Evolutionary conservation across 2,329 filamentous ascomycete species (phyloP), one percentile per base, ranked within the genome.

Genomic region (Cryphonectria nitschkei): DNA sequence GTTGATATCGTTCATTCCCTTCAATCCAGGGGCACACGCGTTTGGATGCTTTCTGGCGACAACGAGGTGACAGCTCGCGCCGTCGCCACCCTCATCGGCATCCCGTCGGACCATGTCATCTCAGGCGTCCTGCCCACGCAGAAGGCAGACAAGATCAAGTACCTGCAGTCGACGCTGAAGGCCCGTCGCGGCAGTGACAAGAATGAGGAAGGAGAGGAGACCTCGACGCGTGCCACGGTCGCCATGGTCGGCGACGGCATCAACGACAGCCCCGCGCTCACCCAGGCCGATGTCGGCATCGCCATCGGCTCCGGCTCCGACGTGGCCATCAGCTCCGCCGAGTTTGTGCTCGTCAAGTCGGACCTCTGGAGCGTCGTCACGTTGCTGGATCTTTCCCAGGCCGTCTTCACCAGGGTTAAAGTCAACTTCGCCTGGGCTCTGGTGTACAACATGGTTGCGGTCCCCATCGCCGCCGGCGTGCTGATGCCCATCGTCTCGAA

Each of bases 21-120:
- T 0, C 86, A 88, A 60, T 80, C 85, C 5, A 87, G 87, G 22
- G 89, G 91, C 29, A 90, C 92, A 63, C 88, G 90, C 43, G 92
- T 97, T 4, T 97, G 92, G 89, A 97, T 98, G 93, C 90, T 97
- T 52, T 97, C 94, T 0, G 95, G 95, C 41, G 95, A 98, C 82
- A 97, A 97, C 77, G 83, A 85, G n/a, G 90, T 84, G n/a, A 98
- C 95, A 0, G 95, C 95, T 2, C 84, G 87, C 29, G 93, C 94
- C 0, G 93, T 98, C 2, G 95, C 92, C 0, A 82, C 85, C 1
- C 88, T 89, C 76, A 85, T 97, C 26, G 93, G 93, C 32, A 97
- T 98, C 74, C 86, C 89, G 0, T 76, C 84, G 0, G 82, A 84
- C 68, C 93, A 97, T 78, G 91, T 98, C 74, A 92, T 97, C 73